These are phyloP conservation scores for Eragrostis nindensis DNA, from an alignment of 176 grass and related monocot genomes.

Conservation along the genomic window DNA sequence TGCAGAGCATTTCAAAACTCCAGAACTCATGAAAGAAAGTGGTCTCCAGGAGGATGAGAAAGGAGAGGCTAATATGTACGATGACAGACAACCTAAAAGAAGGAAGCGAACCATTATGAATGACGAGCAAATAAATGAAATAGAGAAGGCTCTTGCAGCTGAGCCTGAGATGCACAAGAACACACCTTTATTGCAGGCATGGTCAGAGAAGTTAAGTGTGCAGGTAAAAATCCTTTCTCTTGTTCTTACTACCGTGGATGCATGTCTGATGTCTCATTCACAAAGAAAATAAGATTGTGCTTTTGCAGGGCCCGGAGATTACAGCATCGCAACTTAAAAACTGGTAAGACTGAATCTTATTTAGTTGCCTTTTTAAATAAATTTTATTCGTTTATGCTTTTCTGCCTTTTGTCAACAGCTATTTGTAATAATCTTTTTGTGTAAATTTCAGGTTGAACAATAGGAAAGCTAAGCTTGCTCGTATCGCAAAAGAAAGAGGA, in stretches of 20 bases:
- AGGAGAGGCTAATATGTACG: constrained; percentile 55
- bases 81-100: constrained; percentile 83
- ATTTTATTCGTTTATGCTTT: constrained; percentile 3
- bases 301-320: constrained; percentile 90
- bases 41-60: constrained; percentile 69
- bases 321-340: constrained; percentile 96
- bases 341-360: constrained; percentile 63
- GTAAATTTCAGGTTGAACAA: constrained; percentile 82
- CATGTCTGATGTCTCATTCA: constrained; percentile 43
- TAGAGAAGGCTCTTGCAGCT: constrained; percentile 84
- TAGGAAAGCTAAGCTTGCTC: constrained; percentile 86
- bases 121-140: constrained; percentile 71
- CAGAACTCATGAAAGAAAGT: constrained; percentile 65
- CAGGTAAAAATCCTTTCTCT: constrained; percentile 48
- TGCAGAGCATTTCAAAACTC: constrained; percentile 46
- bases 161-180: constrained; percentile 98
- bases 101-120: constrained; percentile 96
- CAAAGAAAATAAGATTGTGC: constrained; percentile 19
- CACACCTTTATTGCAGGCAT: constrained; percentile 60
- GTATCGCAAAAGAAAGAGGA: constrained; percentile 76
- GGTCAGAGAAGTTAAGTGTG: constrained; percentile 80
- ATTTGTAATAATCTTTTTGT: constrained; percentile 24
- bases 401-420: neutral
- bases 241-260: constrained; percentile 19
- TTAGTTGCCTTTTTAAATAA: neutral